phyloP scores from a whole-genome alignment of 768 basidiomycete genomes.

The Cytidiella melzeri region DNA sequence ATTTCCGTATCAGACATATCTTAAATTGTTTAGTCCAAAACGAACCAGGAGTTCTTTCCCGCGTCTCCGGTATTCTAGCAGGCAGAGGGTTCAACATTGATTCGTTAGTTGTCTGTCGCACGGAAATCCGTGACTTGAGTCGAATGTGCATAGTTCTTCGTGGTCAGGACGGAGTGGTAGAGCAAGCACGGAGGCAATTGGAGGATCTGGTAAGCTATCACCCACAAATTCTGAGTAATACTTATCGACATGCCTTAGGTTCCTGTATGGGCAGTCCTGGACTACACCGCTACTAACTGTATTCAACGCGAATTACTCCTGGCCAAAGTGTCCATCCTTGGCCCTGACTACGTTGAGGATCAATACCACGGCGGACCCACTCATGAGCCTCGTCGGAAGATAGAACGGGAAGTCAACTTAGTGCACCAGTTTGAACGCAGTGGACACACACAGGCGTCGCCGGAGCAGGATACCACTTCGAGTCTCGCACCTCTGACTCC shows the following conservation, averaged over 20 bases:
- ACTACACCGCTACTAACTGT: conserved; percentile 89
- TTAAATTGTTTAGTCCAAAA: conserved; percentile 99
- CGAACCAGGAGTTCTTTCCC: conserved; percentile 97
- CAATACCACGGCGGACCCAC: conserved; percentile 84
- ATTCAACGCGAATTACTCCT: conserved; percentile 93
- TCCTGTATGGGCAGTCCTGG: conserved; percentile 98
- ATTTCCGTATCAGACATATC: conserved; percentile 57
- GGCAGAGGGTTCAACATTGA: conserved; percentile 98
- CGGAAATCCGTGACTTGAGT: conserved; percentile 93
- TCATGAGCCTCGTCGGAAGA: conserved; percentile 68
- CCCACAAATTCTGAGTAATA: background rate
- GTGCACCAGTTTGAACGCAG: conserved; percentile 75
- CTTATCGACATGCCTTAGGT: conserved; percentile 49
- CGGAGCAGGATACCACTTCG: conserved; percentile 25
- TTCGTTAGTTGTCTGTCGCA: conserved; percentile 95
- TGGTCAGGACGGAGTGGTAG: conserved; percentile 96
- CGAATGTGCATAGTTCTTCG: conserved; percentile 97
- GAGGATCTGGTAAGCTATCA: conserved; percentile 79
- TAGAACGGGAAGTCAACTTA: conserved; percentile 64
- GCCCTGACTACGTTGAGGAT: conserved; percentile 93
- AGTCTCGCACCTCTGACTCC: conserved; percentile 36
- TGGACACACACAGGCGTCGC: conserved; percentile 24
- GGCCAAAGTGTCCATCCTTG: conserved; percentile 94
- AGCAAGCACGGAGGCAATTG: conserved; percentile 92
- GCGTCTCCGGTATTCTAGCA: conserved; percentile 95